Evolutionary conservation across 257 asterid genomes (phyloP).

Genomic region (Salvia splendens): DNA sequence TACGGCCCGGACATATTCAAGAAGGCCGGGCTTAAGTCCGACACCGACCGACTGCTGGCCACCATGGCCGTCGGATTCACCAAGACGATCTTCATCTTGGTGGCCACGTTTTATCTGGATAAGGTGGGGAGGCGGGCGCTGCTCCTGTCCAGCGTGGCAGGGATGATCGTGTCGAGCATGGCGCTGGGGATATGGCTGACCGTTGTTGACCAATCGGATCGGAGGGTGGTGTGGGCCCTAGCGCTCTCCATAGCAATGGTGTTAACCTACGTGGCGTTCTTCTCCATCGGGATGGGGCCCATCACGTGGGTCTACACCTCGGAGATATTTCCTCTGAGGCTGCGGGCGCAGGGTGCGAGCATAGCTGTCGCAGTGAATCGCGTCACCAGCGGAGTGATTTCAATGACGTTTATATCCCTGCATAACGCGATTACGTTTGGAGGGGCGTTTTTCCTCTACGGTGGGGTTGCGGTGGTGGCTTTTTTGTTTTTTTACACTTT

Average conservation of each 20-base stretch:
- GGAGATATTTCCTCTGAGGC: slow-evolving; percentile 59
- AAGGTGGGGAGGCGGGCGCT: slow-evolving; percentile 70
- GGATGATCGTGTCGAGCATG: slow-evolving; percentile 50
- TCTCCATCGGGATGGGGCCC: slow-evolving; percentile 78
- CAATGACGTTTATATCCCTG: slow-evolving; percentile 69
- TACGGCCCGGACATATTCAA: slow-evolving; percentile 65
- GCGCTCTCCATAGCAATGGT: slow-evolving; percentile 39
- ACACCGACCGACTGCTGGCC: slow-evolving; percentile 50
- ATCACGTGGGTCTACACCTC: slow-evolving; percentile 80
- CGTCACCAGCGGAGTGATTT: slow-evolving; percentile 55
- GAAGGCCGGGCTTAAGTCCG: slow-evolving; percentile 51
- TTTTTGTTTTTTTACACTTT: slow-evolving; percentile 50
- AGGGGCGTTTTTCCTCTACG: slow-evolving; percentile 59
- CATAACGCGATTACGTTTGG: slow-evolving; percentile 43
- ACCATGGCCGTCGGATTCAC: slow-evolving; percentile 79
- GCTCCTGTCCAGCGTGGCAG: slow-evolving; percentile 64
- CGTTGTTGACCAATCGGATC: slow-evolving; percentile 35
- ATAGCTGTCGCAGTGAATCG: slow-evolving; percentile 63
- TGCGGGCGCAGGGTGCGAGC: slow-evolving; percentile 69
- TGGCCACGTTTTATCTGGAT: slow-evolving; percentile 72
- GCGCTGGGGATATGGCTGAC: slow-evolving; percentile 52
- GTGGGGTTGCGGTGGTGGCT: slow-evolving; percentile 46
- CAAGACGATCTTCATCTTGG: slow-evolving; percentile 66
- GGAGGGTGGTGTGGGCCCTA: slow-evolving; percentile 46
- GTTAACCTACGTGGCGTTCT: slow-evolving; percentile 56